Evolutionary conservation across 1,284 basidiomycete species (phyloP).

Genomic region (Apiotrichum brassicae): DNA sequence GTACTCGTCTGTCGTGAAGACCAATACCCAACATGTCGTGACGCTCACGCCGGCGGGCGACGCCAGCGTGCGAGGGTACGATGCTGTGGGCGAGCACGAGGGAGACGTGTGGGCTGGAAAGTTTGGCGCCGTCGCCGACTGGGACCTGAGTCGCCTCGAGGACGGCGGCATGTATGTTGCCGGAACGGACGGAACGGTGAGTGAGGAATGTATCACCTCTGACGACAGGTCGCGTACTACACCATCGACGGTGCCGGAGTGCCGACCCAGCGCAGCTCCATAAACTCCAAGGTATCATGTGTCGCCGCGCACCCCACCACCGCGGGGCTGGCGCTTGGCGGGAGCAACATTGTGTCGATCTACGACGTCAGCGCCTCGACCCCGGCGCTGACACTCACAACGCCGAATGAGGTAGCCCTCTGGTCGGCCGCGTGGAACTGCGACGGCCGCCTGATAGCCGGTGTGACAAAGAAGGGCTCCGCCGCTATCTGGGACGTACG

Average conservation of each 20-base stretch:
- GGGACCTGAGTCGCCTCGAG: constrained; percentile 37
- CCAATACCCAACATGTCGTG: constrained; percentile 29
- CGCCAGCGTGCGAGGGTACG: constrained; percentile 25
- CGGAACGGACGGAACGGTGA: constrained; percentile 31
- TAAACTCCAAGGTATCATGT: constrained; percentile 27
- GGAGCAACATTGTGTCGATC: constrained; percentile 29
- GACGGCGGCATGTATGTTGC: constrained; percentile 29
- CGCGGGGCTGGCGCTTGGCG: constrained; percentile 35
- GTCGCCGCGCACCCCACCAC: constrained; percentile 46
- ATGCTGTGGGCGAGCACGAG: constrained; percentile 4
- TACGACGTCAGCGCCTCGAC: constrained; percentile 32
- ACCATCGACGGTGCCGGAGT: neutral
- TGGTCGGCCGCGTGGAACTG: constrained; percentile 44
- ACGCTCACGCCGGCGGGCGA: constrained; percentile 32
- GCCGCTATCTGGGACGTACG: constrained; percentile 43
- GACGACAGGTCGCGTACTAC: constrained; percentile 11
- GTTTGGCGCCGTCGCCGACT: constrained; percentile 34
- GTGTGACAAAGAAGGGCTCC: constrained; percentile 39
- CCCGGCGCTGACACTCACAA: constrained; percentile 18
- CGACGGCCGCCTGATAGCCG: constrained; percentile 39
- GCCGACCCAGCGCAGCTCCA: neutral
- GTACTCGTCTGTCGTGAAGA: constrained; percentile 33
- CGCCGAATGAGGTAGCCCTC: constrained; percentile 19
- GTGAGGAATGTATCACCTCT: constrained; percentile 6
- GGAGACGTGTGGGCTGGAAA: constrained; percentile 19